phyloP scores from a whole-genome alignment of 75 land plant species.

The Azolla pinnata region DNA sequence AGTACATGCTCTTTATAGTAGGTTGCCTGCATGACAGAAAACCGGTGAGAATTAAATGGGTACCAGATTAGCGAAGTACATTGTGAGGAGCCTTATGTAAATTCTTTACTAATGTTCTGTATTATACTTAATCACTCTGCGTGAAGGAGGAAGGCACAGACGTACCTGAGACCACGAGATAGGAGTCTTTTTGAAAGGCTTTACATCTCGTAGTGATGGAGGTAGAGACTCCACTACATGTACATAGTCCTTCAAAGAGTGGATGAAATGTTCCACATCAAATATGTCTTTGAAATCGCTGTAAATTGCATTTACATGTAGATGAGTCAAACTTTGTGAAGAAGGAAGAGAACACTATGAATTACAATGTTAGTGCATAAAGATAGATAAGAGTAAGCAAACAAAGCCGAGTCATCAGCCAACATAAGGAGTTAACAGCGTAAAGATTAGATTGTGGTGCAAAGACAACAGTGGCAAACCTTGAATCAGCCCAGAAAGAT shows the following conservation, averaged over 20 bases:
- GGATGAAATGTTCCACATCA: constrained; percentile 67
- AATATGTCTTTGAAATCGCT: constrained; percentile 94
- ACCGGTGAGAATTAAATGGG: neutral
- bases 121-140: too few species aligned
- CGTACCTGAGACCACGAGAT: constrained; percentile 37
- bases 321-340: too few species aligned
- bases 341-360: too few species aligned
- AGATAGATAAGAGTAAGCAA: neutral
- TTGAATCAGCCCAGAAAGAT: constrained; percentile 93
- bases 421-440: too few species aligned
- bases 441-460: too few species aligned
- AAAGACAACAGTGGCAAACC: too few species aligned
- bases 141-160: too few species aligned
- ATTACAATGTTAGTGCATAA: too few species aligned
- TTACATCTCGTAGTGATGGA: constrained; percentile 19
- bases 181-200: constrained; percentile 59
- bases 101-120: neutral
- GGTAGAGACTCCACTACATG: constrained; percentile 65
- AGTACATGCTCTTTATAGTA: constrained; percentile 30
- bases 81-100: neutral
- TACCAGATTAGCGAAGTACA: neutral
- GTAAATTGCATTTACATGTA: constrained; percentile 19
- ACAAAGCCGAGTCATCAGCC: too few species aligned
- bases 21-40: too few species aligned
- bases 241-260: constrained; percentile 60